Percentiles rank a stretch among this genome's conserved stretches.
Evolutionary conservation across 2,329 filamentous ascomycete species (phyloP).

Genomic region (Huntiella bhutanensis): DNA sequence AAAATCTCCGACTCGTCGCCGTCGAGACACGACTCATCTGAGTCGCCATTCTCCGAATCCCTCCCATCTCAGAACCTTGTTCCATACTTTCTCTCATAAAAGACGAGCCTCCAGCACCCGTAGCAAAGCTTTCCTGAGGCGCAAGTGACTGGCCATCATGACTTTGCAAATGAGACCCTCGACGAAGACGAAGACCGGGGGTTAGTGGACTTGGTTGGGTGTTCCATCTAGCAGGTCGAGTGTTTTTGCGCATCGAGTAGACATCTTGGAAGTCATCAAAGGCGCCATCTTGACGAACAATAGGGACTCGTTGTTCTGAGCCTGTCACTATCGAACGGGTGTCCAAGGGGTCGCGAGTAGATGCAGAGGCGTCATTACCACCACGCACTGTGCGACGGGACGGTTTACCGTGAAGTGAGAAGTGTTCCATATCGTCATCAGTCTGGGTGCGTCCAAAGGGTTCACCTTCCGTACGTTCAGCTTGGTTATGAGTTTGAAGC

Average conservation of each 20-base stretch:
- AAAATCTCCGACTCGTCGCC: conserved; percentile 8
- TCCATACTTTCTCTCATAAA: conserved; percentile 7
- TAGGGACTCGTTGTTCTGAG: conserved; percentile 8
- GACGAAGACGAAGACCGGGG: conserved; percentile 6
- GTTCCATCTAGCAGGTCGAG: conserved; percentile 6
- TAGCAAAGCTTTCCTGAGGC: conserved; percentile 9
- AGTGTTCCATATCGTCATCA: conserved; percentile 4
- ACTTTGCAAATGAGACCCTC: conserved; percentile 1
- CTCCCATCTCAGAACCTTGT: conserved; percentile 4
- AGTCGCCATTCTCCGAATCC: conserved; percentile 10
- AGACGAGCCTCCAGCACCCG: conserved; percentile 1
- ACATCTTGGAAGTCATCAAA: conserved; percentile 27
- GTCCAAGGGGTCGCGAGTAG: background rate
- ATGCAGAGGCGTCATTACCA: background rate
- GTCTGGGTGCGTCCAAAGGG: background rate
- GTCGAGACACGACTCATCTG: conserved; percentile 11
- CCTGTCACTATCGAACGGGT: conserved; percentile 1
- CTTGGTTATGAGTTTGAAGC: conserved; percentile 12
- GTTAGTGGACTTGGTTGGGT: conserved; percentile 2
- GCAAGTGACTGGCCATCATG: conserved; percentile 5
- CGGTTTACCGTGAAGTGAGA: conserved; percentile 3
- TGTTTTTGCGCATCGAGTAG: conserved; percentile 14
- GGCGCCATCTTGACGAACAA: conserved; percentile 10
- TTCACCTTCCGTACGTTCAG: background rate
- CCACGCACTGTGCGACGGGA: conserved; percentile 3